A percentile compares a stretch with the other conserved stretches of the same genome.
phyloP scores from a whole-genome alignment of 352 stramenopile genomes.

The Pseudoperonospora humuli region DNA sequence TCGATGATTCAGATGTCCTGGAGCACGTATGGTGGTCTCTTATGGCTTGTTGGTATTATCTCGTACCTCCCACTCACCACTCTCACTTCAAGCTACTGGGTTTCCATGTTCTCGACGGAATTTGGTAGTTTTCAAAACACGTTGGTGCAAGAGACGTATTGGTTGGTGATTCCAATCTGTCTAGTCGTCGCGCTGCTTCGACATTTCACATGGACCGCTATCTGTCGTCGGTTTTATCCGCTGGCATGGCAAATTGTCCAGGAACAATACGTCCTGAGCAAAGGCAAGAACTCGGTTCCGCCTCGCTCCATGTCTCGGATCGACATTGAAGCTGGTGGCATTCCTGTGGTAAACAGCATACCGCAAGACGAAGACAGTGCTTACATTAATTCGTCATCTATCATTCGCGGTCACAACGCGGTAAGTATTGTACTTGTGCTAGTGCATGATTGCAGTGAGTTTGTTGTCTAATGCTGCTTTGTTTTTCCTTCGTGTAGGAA shows the following conservation, averaged over 20 bases:
- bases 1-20: constrained; percentile 75
- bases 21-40: constrained; percentile 33
- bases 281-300: constrained; percentile 24
- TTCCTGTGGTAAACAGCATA: constrained; percentile 34
- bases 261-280: constrained; percentile 52
- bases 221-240: constrained; percentile 70
- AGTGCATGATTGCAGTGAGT: neutral
- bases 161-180: constrained; percentile 59
- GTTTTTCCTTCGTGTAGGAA: constrained; percentile 14
- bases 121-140: constrained; percentile 76
- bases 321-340: constrained; percentile 48
- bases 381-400: constrained; percentile 40
- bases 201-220: constrained; percentile 62
- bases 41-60: constrained; percentile 60
- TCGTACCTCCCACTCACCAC: constrained; percentile 57
- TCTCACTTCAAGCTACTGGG: constrained; percentile 57
- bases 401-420: constrained; percentile 17
- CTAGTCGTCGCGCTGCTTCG: constrained; percentile 48
- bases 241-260: constrained; percentile 77
- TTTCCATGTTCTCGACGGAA: constrained; percentile 52
- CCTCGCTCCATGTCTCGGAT: constrained; percentile 23
- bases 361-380: constrained; percentile 25
- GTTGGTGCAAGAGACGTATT: constrained; percentile 50
- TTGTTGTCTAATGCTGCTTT: constrained; percentile 8
- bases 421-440: constrained; percentile 10